Evolutionary conservation across 2,329 filamentous ascomycete species (phyloP).

Genomic region (Diaporthe citri): DNA sequence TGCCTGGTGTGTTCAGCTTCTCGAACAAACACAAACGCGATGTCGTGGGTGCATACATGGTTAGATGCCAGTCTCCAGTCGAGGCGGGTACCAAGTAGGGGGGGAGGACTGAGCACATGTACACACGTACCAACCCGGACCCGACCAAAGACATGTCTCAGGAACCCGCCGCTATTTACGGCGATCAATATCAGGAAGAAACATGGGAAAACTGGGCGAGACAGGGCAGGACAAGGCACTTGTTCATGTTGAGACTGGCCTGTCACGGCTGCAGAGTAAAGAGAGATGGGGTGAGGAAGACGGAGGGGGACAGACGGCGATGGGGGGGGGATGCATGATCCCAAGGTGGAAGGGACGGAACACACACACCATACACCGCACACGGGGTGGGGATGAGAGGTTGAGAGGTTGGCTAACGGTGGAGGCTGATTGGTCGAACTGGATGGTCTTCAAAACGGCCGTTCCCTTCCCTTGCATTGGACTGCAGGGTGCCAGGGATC

Average conservation of each 20-base stretch:
- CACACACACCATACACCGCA: slow-evolving; percentile 2
- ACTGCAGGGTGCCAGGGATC: slow-evolving; percentile 12
- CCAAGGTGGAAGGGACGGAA: not conserved
- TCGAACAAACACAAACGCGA: slow-evolving; percentile 19
- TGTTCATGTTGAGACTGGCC: slow-evolving; percentile 28
- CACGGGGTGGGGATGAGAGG: slow-evolving; percentile 1
- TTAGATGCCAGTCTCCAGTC: no score
- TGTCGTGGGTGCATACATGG: not conserved
- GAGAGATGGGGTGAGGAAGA: not conserved
- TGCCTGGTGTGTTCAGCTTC: not conserved
- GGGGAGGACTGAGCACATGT: not conserved
- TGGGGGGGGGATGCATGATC: not conserved
- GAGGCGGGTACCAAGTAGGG: no score
- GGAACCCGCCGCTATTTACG: slow-evolving; percentile 15
- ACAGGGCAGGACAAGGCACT: slow-evolving; percentile 13
- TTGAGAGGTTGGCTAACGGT: not conserved
- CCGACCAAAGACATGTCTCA: slow-evolving; percentile 27
- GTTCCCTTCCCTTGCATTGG: slow-evolving; percentile 34
- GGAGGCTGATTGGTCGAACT: slow-evolving; percentile 25
- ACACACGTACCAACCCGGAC: not conserved
- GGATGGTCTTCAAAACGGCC: slow-evolving; percentile 17
- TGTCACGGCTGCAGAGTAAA: not conserved
- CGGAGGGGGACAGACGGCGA: not conserved
- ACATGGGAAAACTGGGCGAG: slow-evolving; percentile 20
- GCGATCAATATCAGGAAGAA: slow-evolving; percentile 11